Evolutionary conservation across 1,284 basidiomycete genomes (phyloP).

Genomic region (Afroboletus lepidellus): DNA sequence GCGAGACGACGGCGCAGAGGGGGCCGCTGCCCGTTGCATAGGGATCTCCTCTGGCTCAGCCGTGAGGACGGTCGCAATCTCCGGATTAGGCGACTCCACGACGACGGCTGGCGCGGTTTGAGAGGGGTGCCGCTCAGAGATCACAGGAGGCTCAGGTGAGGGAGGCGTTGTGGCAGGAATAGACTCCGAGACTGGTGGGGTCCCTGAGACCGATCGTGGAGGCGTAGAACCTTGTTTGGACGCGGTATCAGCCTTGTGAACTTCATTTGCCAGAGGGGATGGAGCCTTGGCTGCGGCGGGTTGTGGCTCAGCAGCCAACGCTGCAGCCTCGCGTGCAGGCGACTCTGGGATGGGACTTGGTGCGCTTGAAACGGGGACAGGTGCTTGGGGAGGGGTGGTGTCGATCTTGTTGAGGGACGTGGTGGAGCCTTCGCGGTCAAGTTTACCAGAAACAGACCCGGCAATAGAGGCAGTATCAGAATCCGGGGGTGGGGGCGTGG

Average conservation of each 20-base stretch:
- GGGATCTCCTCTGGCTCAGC: slow-evolving; percentile 31
- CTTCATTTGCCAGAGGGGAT: slow-evolving; percentile 32
- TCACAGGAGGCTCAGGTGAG: slow-evolving; percentile 3
- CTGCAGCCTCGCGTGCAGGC: slow-evolving; percentile 49
- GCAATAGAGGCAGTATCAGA: slow-evolving; percentile 30
- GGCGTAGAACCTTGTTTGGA: slow-evolving; percentile 14
- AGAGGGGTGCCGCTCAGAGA: neutral
- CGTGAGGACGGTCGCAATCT: slow-evolving; percentile 24
- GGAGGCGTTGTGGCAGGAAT: slow-evolving; percentile 13
- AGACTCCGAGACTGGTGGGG: slow-evolving; percentile 15
- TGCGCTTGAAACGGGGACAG: slow-evolving; percentile 21
- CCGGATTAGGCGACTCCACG: slow-evolving; percentile 2
- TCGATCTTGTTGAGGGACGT: slow-evolving; percentile 31
- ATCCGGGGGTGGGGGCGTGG: slow-evolving; percentile 31
- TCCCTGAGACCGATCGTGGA: slow-evolving; percentile 25
- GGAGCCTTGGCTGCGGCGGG: slow-evolving; percentile 21
- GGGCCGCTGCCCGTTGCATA: neutral
- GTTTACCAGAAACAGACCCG: slow-evolving; percentile 29
- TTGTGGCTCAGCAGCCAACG: slow-evolving; percentile 29
- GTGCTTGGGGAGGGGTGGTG: slow-evolving; percentile 19
- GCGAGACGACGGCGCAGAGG: slow-evolving; percentile 14
- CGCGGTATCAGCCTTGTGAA: slow-evolving; percentile 15
- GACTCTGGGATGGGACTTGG: slow-evolving; percentile 58
- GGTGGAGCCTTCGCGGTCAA: slow-evolving; percentile 29
- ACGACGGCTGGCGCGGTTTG: slow-evolving; percentile 1